Base-by-base conservation (phyloP, 1,284 basidiomycete genomes). In the Cryptococcus hybrid region DNA sequence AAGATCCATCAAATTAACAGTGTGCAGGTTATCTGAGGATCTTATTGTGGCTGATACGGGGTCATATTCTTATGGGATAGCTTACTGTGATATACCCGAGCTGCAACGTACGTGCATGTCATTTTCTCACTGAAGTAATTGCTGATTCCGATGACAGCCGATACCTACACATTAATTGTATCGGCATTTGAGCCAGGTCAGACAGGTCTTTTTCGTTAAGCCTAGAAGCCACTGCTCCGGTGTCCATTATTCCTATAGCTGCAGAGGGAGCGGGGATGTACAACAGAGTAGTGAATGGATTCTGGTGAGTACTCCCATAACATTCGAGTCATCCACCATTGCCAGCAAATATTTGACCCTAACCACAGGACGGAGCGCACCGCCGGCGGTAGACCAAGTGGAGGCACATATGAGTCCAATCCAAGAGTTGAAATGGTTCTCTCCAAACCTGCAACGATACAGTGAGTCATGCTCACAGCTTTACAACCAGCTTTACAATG, bases 221-320 rank as follows among this genome's bases (percentile, higher is more conserved):
- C 18, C 75, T 90, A 3, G 85, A 89, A 53, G 85, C 86, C 48
- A 82, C 85, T 0, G 69, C 78, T 18, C 82, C 83, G 0, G 46
- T 81, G 7, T 57, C 63, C 2, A 24, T 83, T 5, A 55, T 67
- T 7, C 58, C 72, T 0, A 76, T 84, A 6, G 78, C 82, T 0
- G 85, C 86, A 55, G 93, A 97, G 76, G 92, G 92, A 0, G 90
- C 92, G 0, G 93, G 93, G 0, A 91, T 96, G 92, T 95, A 88
- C 70, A 80, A 79, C 37, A 87, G 89, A 60, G 73, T 81, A 0
- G 64, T 89, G 3, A 81, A 79, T 18, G 89, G 88, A 1, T 75
- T 80, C 51, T 95, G 92, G 92, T 89, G 65, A 58, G 84, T 76
- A 46, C 42, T 30, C 7, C 8, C 9, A 18, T 4, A 30, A 48